Evolutionary conservation across 1,284 basidiomycete species (phyloP).

Genomic region (Puccinia horiana): DNA sequence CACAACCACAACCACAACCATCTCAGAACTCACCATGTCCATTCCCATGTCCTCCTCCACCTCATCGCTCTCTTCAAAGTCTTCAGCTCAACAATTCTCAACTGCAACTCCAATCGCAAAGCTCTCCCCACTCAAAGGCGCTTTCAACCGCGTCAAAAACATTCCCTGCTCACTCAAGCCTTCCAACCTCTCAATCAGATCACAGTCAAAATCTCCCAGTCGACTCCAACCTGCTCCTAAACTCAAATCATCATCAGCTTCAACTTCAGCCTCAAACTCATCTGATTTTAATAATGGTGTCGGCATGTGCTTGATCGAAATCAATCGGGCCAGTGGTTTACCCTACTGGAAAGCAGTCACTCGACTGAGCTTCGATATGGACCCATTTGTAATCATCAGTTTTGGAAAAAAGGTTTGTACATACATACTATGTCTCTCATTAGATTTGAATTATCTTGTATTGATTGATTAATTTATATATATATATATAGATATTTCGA

Average conservation of each 20-base stretch:
- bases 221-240: neutral
- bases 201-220: slow-evolving; percentile 5
- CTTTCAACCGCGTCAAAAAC: slow-evolving; percentile 9
- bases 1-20: too few relatives aligned
- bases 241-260: neutral
- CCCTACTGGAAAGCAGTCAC: slow-evolving; percentile 83
- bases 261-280: slow-evolving; percentile 60
- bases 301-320: slow-evolving; percentile 85
- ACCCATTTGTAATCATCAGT: slow-evolving; percentile 91
- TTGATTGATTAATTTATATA: neutral
- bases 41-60: too few relatives aligned
- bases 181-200: neutral
- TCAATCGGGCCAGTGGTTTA: slow-evolving; percentile 74
- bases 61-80: neutral
- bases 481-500: slow-evolving; percentile 34
- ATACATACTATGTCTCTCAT: neutral
- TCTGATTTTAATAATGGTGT: slow-evolving; percentile 67
- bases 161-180: slow-evolving; percentile 28
- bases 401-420: slow-evolving; percentile 93
- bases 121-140: slow-evolving; percentile 16
- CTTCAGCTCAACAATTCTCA: neutral
- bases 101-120: neutral
- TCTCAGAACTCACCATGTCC: neutral
- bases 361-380: slow-evolving; percentile 89
- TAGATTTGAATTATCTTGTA: neutral